Conservation (phyloP, 768 basidiomycete species). For the Lanmaoa pseudosensibilis region DNA sequence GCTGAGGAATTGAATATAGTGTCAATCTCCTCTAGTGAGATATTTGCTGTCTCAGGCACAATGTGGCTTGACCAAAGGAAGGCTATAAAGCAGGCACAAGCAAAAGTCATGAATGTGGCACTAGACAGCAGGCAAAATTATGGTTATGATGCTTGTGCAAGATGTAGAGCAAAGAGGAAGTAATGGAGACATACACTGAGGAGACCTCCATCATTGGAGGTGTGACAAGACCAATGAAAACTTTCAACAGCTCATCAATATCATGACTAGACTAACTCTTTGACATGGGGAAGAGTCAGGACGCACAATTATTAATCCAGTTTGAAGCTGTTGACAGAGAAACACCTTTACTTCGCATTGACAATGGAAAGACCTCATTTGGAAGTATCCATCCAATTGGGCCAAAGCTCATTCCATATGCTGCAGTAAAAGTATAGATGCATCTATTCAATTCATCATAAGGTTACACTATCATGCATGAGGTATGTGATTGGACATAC, state of each 20-base stretch:
- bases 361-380: conserved; percentile 78
- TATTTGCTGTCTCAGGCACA: conserved; percentile 77
- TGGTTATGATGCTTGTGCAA: background rate
- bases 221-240: conserved; percentile 73
- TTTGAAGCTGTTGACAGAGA: conserved; percentile 83
- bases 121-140: conserved; percentile 33
- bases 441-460: conserved; percentile 38
- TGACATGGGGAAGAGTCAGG: background rate
- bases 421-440: conserved; percentile 73
- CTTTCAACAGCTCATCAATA: conserved; percentile 36
- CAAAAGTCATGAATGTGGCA: conserved; percentile 68
- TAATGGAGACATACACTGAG: conserved; percentile 43
- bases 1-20: conserved; percentile 60
- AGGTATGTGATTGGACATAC: conserved; percentile 38
- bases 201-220: conserved; percentile 65
- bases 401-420: conserved; percentile 76
- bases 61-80: conserved; percentile 69
- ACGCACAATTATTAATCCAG: conserved; percentile 79
- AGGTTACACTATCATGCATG: background rate
- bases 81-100: conserved; percentile 60
- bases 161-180: background rate
- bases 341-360: conserved; percentile 79
- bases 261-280: background rate
- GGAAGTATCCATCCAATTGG: conserved; percentile 85
- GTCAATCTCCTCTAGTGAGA: conserved; percentile 78